Percentiles rank a stretch among this genome's conserved stretches.
phyloP scores from a whole-genome alignment of 306 rosid species.

The Rosa chinensis region DNA sequence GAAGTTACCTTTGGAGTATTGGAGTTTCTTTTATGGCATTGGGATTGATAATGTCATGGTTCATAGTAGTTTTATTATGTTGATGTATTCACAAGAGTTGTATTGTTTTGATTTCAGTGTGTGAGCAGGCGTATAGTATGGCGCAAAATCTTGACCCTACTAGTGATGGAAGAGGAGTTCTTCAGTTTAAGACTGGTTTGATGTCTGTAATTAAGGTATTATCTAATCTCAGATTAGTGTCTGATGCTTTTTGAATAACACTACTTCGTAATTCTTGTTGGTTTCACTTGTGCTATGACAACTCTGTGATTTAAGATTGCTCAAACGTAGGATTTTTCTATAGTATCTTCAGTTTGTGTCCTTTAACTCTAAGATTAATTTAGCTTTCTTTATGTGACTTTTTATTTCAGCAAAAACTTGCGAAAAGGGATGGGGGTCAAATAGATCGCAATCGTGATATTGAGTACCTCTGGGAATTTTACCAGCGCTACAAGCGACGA shows the following conservation, averaged over 20 bases:
- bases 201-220: slow-evolving; percentile 92
- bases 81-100: background rate
- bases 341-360: background rate
- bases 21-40: background rate
- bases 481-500: slow-evolving; percentile 63
- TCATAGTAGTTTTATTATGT: background rate
- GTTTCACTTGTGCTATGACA: background rate
- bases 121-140: slow-evolving; percentile 96
- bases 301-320: background rate
- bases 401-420: slow-evolving; percentile 80
- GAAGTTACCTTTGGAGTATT: background rate
- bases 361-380: background rate
- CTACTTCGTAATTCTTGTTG: background rate
- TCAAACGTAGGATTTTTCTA: background rate
- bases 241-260: slow-evolving; percentile 11
- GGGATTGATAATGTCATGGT: background rate
- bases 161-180: slow-evolving; percentile 91
- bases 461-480: slow-evolving; percentile 84
- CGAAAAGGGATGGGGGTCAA: slow-evolving; percentile 69
- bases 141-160: slow-evolving; percentile 88
- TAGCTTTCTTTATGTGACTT: slow-evolving; percentile 20
- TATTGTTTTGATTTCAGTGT: slow-evolving; percentile 61
- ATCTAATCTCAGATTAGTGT: slow-evolving; percentile 7
- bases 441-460: slow-evolving; percentile 82
- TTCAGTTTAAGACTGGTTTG: slow-evolving; percentile 93